Evolutionary conservation across 768 basidiomycete species (phyloP).

Genomic region (Gloeophyllum trabeum): DNA sequence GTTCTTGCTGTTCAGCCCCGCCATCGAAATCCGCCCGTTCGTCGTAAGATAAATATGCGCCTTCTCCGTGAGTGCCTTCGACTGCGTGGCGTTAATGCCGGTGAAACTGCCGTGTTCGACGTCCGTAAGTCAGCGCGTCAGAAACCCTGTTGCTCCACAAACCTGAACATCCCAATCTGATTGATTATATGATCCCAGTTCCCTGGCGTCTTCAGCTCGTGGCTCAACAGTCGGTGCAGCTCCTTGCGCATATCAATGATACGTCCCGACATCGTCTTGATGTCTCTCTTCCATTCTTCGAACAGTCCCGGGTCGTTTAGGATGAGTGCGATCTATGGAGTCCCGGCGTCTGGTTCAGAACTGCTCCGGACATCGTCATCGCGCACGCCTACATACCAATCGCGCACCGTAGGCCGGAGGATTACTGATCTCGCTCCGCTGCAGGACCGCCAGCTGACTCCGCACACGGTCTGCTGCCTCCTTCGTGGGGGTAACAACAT

Average conservation of each 20-base stretch:
- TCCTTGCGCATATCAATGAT: conserved; percentile 88
- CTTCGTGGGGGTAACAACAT: conserved; percentile 54
- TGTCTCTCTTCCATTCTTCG: conserved; percentile 83
- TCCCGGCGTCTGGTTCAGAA: conserved; percentile 4
- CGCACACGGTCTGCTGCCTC: conserved; percentile 66
- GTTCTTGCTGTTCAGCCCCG: conserved; percentile 76
- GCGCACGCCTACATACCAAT: conserved; percentile 37
- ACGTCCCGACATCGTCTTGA: conserved; percentile 84
- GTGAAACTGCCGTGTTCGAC: conserved; percentile 52
- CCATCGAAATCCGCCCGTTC: conserved; percentile 93
- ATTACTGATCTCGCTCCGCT: conserved; percentile 92
- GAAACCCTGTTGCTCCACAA: conserved; percentile 17
- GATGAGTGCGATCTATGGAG: conserved; percentile 60
- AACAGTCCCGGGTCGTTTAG: conserved; percentile 67
- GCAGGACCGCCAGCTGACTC: conserved; percentile 86
- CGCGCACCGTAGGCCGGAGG: conserved; percentile 89
- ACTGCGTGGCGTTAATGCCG: conserved; percentile 59
- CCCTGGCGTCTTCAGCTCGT: conserved; percentile 79
- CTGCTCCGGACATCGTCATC: background rate
- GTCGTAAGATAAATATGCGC: conserved; percentile 78
- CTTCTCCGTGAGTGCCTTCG: conserved; percentile 53
- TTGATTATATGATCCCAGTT: conserved; percentile 92
- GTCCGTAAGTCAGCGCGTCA: conserved; percentile 10
- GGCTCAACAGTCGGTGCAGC: conserved; percentile 60
- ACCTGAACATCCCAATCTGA: conserved; percentile 99